Base-by-base conservation (phyloP, 2,329 filamentous ascomycete genomes). In the Coniochaeta hoffmannii region DNA sequence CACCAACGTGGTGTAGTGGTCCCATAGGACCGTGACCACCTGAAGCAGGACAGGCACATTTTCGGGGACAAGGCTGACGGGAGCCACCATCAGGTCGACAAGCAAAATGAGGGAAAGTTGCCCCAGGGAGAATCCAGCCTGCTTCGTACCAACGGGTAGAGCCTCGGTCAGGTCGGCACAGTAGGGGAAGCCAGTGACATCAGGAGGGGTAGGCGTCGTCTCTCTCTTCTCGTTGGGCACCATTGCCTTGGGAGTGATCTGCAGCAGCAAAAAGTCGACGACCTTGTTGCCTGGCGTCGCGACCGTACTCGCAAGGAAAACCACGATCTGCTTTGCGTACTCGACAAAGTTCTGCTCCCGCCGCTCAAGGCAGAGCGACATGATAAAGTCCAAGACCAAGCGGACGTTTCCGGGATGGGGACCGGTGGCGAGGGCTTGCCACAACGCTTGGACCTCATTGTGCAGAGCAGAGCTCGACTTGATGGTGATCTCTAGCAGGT, bases 281-380 rank as follows among this genome's bases (percentile, higher is more conserved):
- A 99, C 92, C 65, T 96, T 95, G 50, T 89, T 87, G 0, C 92
- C 92, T 1, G 92, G 67, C 72, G 88, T 65, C 81, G 75, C 81
- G 59, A 76, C 79, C 0, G 80, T 96, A 61, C 90, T 94, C 0
- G 94, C 95, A 5, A 99, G 71, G 68, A 97, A 97, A 0, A 99
- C 95, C 15, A 97, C 91, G 53, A 99, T 94, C 69, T 99, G 94
- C 73, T 97, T 99, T 5, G 93, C 93, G 66, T 95, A 96, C 63
- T 97, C 90, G 55, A 99, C 93, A 69, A 97, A 99, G 64, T 97
- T 97, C 65, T 99, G 94, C 69, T 99, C 95, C 51, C 93, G 86
- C 31, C 93, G 86, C 65, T 99, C 94, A 11, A 99, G 76, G 63
- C 94, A 99, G 4, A 97, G 80, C 28, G 86, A 86, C 71, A 99